phyloP scores from a whole-genome alignment of 2,329 filamentous ascomycete species.

The Incumbomyces lentus region DNA sequence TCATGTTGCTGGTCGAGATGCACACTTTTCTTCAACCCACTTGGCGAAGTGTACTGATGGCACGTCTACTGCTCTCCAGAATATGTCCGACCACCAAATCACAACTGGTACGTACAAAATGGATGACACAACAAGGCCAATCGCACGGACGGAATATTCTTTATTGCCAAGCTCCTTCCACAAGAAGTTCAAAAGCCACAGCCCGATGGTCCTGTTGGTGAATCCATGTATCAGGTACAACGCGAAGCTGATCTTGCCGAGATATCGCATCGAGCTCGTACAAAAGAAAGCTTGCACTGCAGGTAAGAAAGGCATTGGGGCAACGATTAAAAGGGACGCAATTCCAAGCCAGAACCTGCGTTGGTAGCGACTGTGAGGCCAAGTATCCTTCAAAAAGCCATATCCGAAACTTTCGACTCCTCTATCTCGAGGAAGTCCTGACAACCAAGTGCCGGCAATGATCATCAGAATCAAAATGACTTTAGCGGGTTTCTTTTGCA shows the following conservation, averaged over 20 bases:
- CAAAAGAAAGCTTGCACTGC: conserved; percentile 17
- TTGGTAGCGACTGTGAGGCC: neutral
- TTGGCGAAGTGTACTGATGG: conserved; percentile 41
- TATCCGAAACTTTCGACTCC: neutral
- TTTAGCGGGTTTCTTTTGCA: conserved; percentile 1
- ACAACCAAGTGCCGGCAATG: neutral
- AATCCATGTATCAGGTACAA: conserved; percentile 23
- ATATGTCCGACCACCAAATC: conserved; percentile 48
- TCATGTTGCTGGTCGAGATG: neutral
- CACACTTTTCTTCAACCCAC: conserved; percentile 34
- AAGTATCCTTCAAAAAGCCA: neutral
- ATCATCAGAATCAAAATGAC: neutral
- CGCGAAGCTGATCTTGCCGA: conserved; percentile 26
- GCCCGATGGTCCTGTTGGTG: conserved; percentile 6
- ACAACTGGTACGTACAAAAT: conserved; percentile 24
- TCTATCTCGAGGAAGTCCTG: neutral
- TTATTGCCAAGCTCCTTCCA: neutral
- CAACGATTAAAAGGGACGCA: conserved; percentile 4
- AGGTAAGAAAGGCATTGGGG: conserved; percentile 6
- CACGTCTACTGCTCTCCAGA: conserved; percentile 48
- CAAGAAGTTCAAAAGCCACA: neutral
- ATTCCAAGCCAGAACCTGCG: conserved; percentile 5
- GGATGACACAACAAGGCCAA: neutral
- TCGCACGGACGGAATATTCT: neutral
- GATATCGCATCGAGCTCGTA: conserved; percentile 19